These are phyloP conservation scores for Perilla frutescens DNA, from an alignment of 257 asterid species.

Conservation along the genomic window DNA sequence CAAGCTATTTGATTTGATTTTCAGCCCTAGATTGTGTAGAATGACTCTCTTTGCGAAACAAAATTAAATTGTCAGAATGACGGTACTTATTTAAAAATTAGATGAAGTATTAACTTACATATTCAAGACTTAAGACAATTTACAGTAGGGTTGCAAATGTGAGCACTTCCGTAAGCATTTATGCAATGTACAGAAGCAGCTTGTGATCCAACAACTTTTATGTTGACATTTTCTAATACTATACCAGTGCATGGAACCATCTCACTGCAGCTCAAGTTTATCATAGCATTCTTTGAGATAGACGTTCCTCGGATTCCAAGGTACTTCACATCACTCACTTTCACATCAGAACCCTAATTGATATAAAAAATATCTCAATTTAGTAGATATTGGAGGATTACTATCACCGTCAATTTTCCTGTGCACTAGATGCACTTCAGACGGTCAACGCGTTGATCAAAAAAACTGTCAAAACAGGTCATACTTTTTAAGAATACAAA, in stretches of 20 bases:
- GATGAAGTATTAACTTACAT: too few species aligned
- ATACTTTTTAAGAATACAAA: too few species aligned
- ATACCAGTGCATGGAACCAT: conserved; percentile 27
- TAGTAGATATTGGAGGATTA: too few species aligned
- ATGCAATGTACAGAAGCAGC: not conserved
- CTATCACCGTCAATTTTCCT: too few species aligned
- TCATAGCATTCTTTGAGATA: not conserved
- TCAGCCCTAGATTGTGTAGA: too few species aligned
- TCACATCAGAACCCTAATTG: conserved; percentile 9
- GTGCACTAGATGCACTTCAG: too few species aligned
- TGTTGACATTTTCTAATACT: not conserved
- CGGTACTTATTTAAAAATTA: too few species aligned
- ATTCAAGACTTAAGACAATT: conserved; percentile 12
- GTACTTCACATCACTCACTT: conserved; percentile 27
- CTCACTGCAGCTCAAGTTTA: conserved; percentile 28
- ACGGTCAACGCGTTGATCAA: too few species aligned
- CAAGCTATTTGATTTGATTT: too few species aligned
- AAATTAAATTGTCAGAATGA: too few species aligned
- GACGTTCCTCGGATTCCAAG: conserved; percentile 30
- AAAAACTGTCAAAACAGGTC: too few species aligned
- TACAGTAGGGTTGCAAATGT: not conserved
- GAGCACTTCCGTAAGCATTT: conserved; percentile 16
- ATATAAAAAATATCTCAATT: not conserved
- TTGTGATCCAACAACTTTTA: not conserved
- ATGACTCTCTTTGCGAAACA: too few species aligned